phyloP scores from a whole-genome alignment of 208 protist genomes.

The Baffinella frigidus region DNA sequence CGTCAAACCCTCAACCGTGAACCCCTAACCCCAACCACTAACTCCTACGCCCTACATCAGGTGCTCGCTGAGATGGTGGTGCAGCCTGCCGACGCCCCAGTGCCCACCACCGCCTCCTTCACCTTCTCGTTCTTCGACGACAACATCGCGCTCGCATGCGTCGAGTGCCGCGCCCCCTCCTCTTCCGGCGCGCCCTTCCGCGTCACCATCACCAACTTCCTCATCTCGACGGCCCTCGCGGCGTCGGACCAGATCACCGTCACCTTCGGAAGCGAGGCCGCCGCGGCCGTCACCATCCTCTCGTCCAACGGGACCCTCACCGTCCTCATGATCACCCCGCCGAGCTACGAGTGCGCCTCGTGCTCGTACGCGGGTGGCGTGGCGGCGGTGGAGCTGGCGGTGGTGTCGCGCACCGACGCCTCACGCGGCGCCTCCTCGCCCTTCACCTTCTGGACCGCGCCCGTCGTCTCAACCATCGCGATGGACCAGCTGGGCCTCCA shows the following conservation, averaged over 20 bases:
- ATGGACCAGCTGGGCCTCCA: neutral
- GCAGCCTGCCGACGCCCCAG: neutral
- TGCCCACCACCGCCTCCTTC: neutral
- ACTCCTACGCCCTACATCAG: too few species aligned
- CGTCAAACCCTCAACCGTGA: too few species aligned
- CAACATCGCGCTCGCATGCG: neutral
- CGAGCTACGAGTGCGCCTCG: neutral
- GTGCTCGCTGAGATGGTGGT: too few species aligned
- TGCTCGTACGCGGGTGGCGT: neutral
- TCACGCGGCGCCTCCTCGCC: neutral
- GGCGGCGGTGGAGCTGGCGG: neutral
- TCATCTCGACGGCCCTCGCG: neutral
- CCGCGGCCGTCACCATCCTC: neutral
- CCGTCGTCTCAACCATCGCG: neutral
- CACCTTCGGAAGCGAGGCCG: neutral
- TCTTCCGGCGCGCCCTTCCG: too few species aligned
- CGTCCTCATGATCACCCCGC: neutral
- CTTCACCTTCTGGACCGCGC: neutral
- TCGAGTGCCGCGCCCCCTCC: neutral
- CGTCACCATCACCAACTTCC: too few species aligned
- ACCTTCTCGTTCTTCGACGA: neutral
- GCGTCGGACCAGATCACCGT: neutral
- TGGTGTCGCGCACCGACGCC: neutral
- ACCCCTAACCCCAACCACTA: too few species aligned
- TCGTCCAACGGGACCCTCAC: neutral